Conservation (phyloP, 1,284 basidiomycete genomes). For the Crepidotus sp. region DNA sequence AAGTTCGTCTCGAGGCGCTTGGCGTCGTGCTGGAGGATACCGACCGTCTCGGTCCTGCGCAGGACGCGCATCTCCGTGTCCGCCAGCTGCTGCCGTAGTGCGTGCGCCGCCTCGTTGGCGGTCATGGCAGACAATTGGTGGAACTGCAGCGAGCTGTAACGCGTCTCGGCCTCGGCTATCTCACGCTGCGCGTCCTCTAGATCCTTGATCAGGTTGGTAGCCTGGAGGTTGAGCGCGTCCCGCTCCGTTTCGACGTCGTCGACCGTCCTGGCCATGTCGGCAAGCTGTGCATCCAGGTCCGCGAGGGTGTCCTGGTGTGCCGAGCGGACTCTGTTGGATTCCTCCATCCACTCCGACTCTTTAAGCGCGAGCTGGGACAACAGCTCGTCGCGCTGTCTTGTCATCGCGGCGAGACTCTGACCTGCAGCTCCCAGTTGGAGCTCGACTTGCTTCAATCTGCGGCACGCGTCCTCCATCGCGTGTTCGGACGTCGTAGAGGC, state of each 20-base stretch:
- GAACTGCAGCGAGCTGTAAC: slow-evolving; percentile 51
- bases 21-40: slow-evolving; percentile 66
- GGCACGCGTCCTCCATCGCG: slow-evolving; percentile 2
- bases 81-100: slow-evolving; percentile 52
- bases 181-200: slow-evolving; percentile 43
- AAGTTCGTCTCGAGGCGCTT: slow-evolving; percentile 63
- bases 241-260: slow-evolving; percentile 53
- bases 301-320: slow-evolving; percentile 16
- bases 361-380: slow-evolving; percentile 25
- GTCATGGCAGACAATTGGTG: slow-evolving; percentile 57
- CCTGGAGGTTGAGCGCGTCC: slow-evolving; percentile 50
- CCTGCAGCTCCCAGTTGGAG: slow-evolving; percentile 22
- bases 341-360: slow-evolving; percentile 23
- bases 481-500: slow-evolving; percentile 12
- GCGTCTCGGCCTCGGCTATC: slow-evolving; percentile 43
- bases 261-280: slow-evolving; percentile 33
- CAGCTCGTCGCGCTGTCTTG: slow-evolving; percentile 27
- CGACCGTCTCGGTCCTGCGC: slow-evolving; percentile 60
- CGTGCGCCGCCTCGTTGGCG: slow-evolving; percentile 40
- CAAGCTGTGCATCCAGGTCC: slow-evolving; percentile 28
- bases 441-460: slow-evolving; percentile 17
- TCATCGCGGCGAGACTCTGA: slow-evolving; percentile 29
- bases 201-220: slow-evolving; percentile 53
- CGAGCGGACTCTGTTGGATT: slow-evolving; percentile 16
- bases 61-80: slow-evolving; percentile 54